These are phyloP conservation scores for Acacia melanoxylon DNA, from an alignment of 306 rosid genomes.

Conservation along the genomic window DNA sequence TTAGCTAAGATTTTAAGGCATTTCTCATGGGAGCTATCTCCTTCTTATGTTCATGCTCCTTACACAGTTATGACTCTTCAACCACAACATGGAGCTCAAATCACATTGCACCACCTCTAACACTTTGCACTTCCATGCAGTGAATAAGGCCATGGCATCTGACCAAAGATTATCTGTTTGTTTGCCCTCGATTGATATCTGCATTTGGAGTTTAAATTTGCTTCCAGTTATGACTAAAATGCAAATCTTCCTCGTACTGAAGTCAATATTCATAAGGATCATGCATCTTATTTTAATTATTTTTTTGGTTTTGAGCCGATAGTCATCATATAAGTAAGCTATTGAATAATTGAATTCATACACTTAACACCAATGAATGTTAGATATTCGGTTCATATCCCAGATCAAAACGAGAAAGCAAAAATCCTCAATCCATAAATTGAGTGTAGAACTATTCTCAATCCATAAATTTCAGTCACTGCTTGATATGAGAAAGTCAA, in stretches of 20 bases:
- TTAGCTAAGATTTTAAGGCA: slow-evolving; percentile 44
- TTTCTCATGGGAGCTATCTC: slow-evolving; percentile 50
- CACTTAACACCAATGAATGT: not conserved
- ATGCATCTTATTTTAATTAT: not conserved
- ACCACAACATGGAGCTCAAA: slow-evolving; percentile 61
- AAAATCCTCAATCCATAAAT: not conserved
- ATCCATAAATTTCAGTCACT: not conserved
- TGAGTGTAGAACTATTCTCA: no score
- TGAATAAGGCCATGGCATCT: slow-evolving; percentile 21
- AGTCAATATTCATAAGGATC: not conserved
- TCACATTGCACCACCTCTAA: slow-evolving; percentile 36
- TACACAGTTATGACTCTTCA: slow-evolving; percentile 48
- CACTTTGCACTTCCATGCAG: not conserved
- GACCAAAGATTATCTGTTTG: not conserved
- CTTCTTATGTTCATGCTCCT: slow-evolving; percentile 55
- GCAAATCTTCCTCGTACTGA: not conserved
- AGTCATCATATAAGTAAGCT: not conserved
- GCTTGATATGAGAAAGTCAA: not conserved
- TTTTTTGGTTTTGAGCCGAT: not conserved
- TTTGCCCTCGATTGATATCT: not conserved
- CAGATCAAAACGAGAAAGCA: not conserved
- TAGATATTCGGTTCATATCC: not conserved
- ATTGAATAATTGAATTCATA: not conserved
- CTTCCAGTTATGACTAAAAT: not conserved
- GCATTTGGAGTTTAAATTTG: not conserved